phyloP scores from a whole-genome alignment of 768 basidiomycete species.

The Pleurotus tuber-regium region DNA sequence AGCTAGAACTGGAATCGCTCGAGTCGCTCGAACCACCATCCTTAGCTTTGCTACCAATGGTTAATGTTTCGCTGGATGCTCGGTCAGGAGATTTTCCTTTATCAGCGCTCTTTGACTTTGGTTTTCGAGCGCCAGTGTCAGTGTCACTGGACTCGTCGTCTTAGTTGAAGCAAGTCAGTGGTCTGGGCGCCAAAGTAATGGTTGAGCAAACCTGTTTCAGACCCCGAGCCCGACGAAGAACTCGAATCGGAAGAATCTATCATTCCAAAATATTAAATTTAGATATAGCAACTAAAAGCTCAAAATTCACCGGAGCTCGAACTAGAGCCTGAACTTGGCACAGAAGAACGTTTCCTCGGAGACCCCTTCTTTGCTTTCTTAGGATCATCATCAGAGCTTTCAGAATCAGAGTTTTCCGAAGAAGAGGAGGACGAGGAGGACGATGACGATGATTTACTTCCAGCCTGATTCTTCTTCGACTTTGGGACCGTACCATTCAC shows the following conservation, averaged over 20 bases:
- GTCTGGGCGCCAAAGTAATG: not conserved
- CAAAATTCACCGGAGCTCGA: conserved; percentile 26
- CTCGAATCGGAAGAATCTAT: conserved; percentile 11
- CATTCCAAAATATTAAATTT: conserved; percentile 11
- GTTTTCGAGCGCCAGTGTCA: conserved; percentile 20
- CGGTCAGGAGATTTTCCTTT: conserved; percentile 1
- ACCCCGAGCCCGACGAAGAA: conserved; percentile 24
- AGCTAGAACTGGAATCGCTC: conserved; percentile 5
- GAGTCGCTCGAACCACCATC: not conserved
- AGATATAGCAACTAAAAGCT: too few relatives aligned
- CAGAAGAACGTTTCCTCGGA: conserved; percentile 15
- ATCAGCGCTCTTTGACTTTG: not conserved
- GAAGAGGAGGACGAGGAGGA: not conserved
- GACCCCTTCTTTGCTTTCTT: not conserved
- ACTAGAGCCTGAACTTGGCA: conserved; percentile 23
- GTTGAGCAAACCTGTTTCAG: conserved; percentile 6
- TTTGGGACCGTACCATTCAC: not conserved
- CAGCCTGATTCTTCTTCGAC: not conserved
- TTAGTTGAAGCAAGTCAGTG: not conserved
- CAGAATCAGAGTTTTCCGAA: not conserved
- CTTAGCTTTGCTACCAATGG: not conserved
- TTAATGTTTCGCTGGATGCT: conserved; percentile 10
- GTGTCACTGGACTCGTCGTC: conserved; percentile 7
- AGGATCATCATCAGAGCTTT: not conserved
- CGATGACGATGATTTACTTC: not conserved